These are phyloP conservation scores for Anisodus tanguticus DNA, from an alignment of 257 asterid species.

Conservation along the genomic window DNA sequence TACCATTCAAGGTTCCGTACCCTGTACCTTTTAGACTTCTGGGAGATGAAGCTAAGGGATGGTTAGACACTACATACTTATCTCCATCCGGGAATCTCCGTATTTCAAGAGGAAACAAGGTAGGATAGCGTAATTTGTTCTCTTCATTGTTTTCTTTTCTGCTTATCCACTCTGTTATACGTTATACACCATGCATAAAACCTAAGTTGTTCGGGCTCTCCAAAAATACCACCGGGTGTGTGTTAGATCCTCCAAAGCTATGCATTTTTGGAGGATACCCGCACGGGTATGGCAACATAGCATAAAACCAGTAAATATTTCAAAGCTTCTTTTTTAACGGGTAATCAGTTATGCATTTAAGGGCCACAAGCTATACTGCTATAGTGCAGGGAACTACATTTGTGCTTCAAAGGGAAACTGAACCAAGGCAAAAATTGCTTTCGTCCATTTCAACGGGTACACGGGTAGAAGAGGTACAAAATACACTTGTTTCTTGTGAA, in stretches of 20 bases:
- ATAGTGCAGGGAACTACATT: slow-evolving; percentile 98
- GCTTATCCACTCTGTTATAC: not conserved
- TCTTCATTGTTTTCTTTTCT: not conserved
- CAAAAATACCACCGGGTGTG: not conserved
- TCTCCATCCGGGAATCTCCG: slow-evolving; percentile 86
- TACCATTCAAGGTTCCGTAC: slow-evolving; percentile 91
- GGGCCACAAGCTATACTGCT: slow-evolving; percentile 37
- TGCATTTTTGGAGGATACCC: not conserved
- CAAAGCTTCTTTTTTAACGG: not conserved
- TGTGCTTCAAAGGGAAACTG: slow-evolving; percentile 91
- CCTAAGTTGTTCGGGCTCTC: not conserved
- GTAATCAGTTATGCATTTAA: slow-evolving; percentile 19
- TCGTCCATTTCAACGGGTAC: slow-evolving; percentile 63
- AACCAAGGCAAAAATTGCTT: slow-evolving; percentile 72
- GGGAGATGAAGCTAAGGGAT: slow-evolving; percentile 97
- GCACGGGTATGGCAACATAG: not conserved
- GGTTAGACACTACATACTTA: slow-evolving; percentile 93
- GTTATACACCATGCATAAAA: not conserved
- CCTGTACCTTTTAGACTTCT: slow-evolving; percentile 92
- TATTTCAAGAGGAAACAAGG: slow-evolving; percentile 95
- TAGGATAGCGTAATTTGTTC: slow-evolving; percentile 34
- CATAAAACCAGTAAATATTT: not conserved
- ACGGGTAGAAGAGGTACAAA: slow-evolving; percentile 63
- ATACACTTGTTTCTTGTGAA: not conserved
- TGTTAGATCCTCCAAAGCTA: not conserved